Base-by-base conservation (phyloP, 1,139 yeast species). In the Magnusiomyces fungicola region DNA sequence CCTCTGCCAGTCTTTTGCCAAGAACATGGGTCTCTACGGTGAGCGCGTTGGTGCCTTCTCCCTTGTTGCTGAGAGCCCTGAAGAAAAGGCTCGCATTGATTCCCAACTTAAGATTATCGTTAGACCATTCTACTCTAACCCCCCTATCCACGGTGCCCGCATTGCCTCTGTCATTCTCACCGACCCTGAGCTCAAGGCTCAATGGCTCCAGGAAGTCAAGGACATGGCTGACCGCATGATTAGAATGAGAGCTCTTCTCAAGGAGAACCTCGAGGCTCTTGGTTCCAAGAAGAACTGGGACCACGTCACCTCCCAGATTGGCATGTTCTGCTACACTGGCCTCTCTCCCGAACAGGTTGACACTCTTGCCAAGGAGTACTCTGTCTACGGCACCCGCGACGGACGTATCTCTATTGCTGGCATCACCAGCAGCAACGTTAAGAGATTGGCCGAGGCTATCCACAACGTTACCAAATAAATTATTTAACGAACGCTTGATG, bases 401-500 rank as follows among this genome's bases (percentile, higher is more conserved):
- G 97, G 98, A 47, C 82, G 98, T 69, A 94, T 95, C 54, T 85
- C 95, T 39, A 87, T 90, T 62, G 96, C 97, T 32, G 97, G 97
- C 25, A 78, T 92, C 67, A 92, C 88, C 69, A 83, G 83, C 47
- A 71, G 75, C 53, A 92, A 92, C 65, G 84, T 90, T 51, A 77
- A 78, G 54, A 75, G 80, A 61, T 94, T 90, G 45, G 96, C 97
- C 45, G 72, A 76, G 56, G 85, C 95, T 45, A 80, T 90, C 58
- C 89, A 88, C 40, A 46, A 47, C 27, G 54, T 51, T 40, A 51
- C 52, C 47, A 51, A 51, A 51, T 51, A 53, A 52, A 30, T 22
- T n/a, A n/a, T n/a, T n/a, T n/a, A n/a, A n/a, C n/a, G n/a, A n/a
- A n/a, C n/a, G n/a, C n/a, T n/a, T 27, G 9, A 14, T 27, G 14